Evolutionary conservation across 2,329 filamentous ascomycete genomes (phyloP).

Genomic region (Alternaria triticina): DNA sequence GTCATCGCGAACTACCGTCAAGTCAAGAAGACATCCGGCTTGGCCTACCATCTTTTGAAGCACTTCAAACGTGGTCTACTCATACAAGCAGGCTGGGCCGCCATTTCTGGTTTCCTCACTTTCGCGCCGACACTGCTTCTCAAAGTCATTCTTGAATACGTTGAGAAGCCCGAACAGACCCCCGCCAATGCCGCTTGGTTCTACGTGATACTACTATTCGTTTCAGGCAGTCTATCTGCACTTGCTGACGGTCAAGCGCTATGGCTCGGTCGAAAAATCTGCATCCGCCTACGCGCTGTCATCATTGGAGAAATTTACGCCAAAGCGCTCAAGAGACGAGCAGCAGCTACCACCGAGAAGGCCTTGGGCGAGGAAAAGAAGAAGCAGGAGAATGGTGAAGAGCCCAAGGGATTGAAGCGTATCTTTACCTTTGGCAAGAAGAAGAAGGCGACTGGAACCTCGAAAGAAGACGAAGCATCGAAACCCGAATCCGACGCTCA

Average conservation of each 20-base stretch:
- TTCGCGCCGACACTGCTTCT: conserved; percentile 92
- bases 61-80: conserved; percentile 82
- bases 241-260: conserved; percentile 84
- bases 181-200: conserved; percentile 93
- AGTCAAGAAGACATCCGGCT: conserved; percentile 77
- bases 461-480: conserved; percentile 38
- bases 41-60: conserved; percentile 80
- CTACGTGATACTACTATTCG: conserved; percentile 87
- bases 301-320: conserved; percentile 98
- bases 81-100: conserved; percentile 80
- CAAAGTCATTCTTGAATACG: conserved; percentile 89
- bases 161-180: conserved; percentile 78
- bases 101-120: conserved; percentile 79
- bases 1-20: conserved; percentile 85
- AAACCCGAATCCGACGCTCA: conserved; percentile 65
- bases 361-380: conserved; percentile 67
- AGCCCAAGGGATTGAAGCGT: conserved; percentile 52
- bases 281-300: conserved; percentile 89
- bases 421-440: conserved; percentile 65
- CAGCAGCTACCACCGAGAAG: conserved; percentile 75
- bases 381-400: conserved; percentile 45
- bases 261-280: conserved; percentile 93
- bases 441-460: conserved; percentile 50
- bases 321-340: conserved; percentile 91
- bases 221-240: conserved; percentile 81